Evolutionary conservation across 306 rosid genomes (phyloP).

Genomic region (Prunus davidiana): DNA sequence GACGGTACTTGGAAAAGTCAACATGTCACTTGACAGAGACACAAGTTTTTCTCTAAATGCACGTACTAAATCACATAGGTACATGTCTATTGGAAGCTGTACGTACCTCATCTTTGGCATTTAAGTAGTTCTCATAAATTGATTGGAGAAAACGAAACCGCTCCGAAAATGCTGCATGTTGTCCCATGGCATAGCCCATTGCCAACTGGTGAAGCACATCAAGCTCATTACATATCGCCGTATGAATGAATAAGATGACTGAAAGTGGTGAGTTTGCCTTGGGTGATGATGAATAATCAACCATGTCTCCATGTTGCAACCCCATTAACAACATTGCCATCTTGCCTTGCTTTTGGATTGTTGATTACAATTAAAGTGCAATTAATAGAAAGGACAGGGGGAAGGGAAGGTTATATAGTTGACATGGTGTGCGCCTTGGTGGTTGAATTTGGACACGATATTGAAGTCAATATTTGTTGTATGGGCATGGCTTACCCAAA

Average conservation of each 20-base stretch:
- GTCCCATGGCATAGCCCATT: not conserved
- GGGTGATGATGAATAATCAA: not conserved
- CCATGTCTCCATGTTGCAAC: not conserved
- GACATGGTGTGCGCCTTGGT: not conserved
- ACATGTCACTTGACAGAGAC: not conserved
- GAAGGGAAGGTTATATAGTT: not conserved
- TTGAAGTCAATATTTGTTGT: not conserved
- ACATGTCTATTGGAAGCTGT: not conserved
- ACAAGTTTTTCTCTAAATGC: not conserved
- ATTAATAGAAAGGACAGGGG: not conserved
- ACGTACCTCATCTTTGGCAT: constrained; percentile 17
- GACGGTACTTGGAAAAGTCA: not conserved
- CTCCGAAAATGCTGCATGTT: not conserved
- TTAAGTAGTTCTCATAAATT: constrained; percentile 7
- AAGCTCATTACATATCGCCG: constrained; percentile 14
- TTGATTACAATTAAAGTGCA: not conserved
- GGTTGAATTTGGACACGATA: not conserved
- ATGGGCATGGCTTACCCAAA: too few species aligned
- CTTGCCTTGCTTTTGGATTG: not conserved
- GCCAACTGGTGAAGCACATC: constrained; percentile 19
- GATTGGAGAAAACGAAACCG: not conserved
- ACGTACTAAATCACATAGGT: not conserved
- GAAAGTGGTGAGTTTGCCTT: constrained; percentile 6
- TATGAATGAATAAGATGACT: constrained; percentile 2
- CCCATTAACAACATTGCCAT: not conserved